Percentiles rank a stretch among this genome's conserved stretches.
Conservation (phyloP, 495 filamentous ascomycete species). For the Clavariopsis aquatica region DNA sequence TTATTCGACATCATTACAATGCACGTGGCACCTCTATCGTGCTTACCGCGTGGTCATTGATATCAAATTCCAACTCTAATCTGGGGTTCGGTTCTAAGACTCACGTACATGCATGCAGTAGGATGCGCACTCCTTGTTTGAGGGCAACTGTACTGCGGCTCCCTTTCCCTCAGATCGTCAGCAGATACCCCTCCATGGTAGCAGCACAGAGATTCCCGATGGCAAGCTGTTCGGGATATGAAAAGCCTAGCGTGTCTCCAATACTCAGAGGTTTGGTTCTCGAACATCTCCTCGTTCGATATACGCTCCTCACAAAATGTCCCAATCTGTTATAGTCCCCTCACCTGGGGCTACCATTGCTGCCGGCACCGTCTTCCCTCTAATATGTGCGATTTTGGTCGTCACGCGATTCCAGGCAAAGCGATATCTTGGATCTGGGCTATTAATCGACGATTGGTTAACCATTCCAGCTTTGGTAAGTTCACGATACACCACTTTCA, state of each 20-base stretch:
- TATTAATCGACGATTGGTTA: constrained; percentile 7
- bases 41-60: background rate
- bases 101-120: background rate
- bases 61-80: background rate
- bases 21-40: background rate
- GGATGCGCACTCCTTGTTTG: background rate
- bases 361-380: constrained; percentile 1
- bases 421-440: background rate
- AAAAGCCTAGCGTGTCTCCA: background rate
- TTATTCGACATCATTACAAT: background rate
- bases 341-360: constrained; percentile 4
- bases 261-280: background rate
- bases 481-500: background rate
- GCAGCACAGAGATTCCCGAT: background rate
- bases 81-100: background rate
- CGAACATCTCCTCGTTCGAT: background rate
- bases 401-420: constrained; percentile 1
- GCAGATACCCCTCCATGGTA: background rate
- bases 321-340: background rate
- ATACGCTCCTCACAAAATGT: background rate
- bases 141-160: background rate
- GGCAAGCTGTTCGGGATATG: background rate
- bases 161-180: background rate
- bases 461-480: constrained; percentile 13
- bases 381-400: constrained; percentile 3